Conservation (phyloP, 1,284 basidiomycete species). For the Ustanciosporium gigantosporum region DNA sequence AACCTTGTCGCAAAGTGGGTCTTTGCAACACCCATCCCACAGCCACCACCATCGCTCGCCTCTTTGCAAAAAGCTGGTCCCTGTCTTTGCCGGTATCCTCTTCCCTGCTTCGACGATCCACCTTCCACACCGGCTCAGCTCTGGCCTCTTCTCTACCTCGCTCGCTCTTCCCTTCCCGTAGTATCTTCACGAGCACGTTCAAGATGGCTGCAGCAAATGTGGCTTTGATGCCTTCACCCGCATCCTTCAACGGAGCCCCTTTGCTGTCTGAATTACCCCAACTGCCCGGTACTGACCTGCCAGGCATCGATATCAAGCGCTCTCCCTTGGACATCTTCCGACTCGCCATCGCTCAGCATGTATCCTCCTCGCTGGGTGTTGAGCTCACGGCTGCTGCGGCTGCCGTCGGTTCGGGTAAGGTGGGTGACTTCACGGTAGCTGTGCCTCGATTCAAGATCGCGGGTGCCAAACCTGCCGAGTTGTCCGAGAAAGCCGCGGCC, state of each 20-base stretch:
- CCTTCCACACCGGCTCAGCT: too few species aligned
- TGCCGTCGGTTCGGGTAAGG: conserved; percentile 87
- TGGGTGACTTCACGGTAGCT: conserved; percentile 85
- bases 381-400: conserved; percentile 69
- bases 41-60: too few species aligned
- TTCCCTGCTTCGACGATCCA: too few species aligned
- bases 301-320: conserved; percentile 69
- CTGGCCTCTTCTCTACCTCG: too few species aligned
- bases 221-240: conserved; percentile 39
- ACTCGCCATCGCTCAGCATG: conserved; percentile 76
- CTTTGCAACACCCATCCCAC: too few species aligned
- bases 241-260: conserved; percentile 63
- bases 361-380: conserved; percentile 72
- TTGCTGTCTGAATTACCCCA: conserved; percentile 55
- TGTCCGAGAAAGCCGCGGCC: conserved; percentile 74
- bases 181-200: too few species aligned
- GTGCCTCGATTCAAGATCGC: conserved; percentile 85
- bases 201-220: conserved; percentile 28
- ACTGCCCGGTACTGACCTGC: conserved; percentile 39
- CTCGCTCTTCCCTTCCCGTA: too few species aligned
- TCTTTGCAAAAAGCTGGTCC: too few species aligned
- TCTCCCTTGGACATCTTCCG: conserved; percentile 82
- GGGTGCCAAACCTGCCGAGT: conserved; percentile 78
- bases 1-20: too few species aligned
- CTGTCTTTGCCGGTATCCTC: too few species aligned